Evolutionary conservation across 2,329 filamentous ascomycete species (phyloP).

Genomic region (Malbranchea zuffiana): DNA sequence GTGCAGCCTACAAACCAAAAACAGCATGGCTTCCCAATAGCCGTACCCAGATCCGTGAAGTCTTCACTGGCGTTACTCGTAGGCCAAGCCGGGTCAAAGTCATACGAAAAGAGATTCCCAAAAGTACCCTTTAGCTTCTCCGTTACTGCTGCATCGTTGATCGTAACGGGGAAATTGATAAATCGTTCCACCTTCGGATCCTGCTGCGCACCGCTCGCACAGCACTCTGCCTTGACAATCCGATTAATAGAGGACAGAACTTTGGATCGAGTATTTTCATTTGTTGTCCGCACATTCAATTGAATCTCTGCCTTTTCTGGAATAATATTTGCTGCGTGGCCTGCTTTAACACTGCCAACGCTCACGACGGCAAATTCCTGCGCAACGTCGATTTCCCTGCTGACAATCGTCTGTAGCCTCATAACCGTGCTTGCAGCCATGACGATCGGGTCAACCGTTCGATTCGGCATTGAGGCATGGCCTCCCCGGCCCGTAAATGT

Average conservation of each 20-base stretch:
- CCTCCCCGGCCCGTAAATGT: constrained; percentile 49
- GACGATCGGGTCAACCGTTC: constrained; percentile 48
- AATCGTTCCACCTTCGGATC: constrained; percentile 39
- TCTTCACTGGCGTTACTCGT: constrained; percentile 43
- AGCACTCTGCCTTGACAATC: constrained; percentile 47
- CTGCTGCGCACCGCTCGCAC: constrained; percentile 40
- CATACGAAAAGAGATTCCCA: constrained; percentile 35
- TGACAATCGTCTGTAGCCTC: constrained; percentile 49
- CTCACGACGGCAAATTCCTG: constrained; percentile 48
- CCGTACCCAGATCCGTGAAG: constrained; percentile 46
- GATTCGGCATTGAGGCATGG: constrained; percentile 48
- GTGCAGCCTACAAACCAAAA: constrained; percentile 50
- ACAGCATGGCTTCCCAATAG: constrained; percentile 39
- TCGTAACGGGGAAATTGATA: constrained; percentile 42
- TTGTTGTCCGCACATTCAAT: constrained; percentile 44
- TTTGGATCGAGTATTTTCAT: constrained; percentile 36
- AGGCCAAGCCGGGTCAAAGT: constrained; percentile 24
- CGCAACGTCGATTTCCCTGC: constrained; percentile 42
- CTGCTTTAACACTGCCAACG: constrained; percentile 48
- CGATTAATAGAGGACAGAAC: constrained; percentile 40
- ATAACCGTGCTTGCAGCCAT: constrained; percentile 47
- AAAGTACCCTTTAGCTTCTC: constrained; percentile 38
- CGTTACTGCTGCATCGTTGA: constrained; percentile 42
- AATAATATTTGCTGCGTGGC: constrained; percentile 52
- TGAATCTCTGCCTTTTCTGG: constrained; percentile 44